Conservation (phyloP, 139 green algal species). For the Mychonastes homosphaera region DNA sequence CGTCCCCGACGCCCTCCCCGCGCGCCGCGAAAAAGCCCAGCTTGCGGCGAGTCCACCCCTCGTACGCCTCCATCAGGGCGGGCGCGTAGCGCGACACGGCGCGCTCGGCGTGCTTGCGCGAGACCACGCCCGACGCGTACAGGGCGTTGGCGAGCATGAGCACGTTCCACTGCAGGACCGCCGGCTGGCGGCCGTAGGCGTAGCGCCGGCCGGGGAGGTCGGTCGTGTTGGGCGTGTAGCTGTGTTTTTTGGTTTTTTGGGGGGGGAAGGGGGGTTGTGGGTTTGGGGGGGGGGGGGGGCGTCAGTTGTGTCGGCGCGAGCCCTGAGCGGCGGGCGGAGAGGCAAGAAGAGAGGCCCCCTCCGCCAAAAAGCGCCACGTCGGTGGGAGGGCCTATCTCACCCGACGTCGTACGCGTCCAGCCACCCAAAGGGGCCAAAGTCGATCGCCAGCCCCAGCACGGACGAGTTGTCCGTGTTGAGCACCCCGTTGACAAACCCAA, state of each 20-base stretch:
- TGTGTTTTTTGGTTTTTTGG: conserved; percentile 44
- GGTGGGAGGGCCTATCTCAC: neutral
- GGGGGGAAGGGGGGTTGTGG: no score
- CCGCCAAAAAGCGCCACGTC: neutral
- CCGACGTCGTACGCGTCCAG: conserved; percentile 3
- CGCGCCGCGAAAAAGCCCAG: neutral
- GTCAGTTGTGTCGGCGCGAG: neutral
- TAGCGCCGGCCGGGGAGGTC: no score
- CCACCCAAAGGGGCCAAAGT: conserved; percentile 46
- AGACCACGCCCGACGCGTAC: no score
- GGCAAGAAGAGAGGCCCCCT: neutral
- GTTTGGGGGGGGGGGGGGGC: neutral
- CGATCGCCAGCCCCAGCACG: conserved; percentile 38
- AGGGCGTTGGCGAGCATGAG: no score
- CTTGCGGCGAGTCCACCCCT: neutral
- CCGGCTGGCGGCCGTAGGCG: no score
- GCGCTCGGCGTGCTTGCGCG: neutral
- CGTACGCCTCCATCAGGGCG: neutral
- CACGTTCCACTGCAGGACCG: no score
- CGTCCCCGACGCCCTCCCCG: neutral
- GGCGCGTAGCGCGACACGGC: neutral
- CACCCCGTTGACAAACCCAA: conserved; percentile 83
- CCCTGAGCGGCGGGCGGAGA: no score
- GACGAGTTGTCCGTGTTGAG: conserved; percentile 96
- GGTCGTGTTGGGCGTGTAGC: no score